A percentile compares a stretch with the other conserved stretches of the same genome.
Conservation (phyloP, 1,139 yeast genomes). For the Saccharomyces hybrid region DNA sequence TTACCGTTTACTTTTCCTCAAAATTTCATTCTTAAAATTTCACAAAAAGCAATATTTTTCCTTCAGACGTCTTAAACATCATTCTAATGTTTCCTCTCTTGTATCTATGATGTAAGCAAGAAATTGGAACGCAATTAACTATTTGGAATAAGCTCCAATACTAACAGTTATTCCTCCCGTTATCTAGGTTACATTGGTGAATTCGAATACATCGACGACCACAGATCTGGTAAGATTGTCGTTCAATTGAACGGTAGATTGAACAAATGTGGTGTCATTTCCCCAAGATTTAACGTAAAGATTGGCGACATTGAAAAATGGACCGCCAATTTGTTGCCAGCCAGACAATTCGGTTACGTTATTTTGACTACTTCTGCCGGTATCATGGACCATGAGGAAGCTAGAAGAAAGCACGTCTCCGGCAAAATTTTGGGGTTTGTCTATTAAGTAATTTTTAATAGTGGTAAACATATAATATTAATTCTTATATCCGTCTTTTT, state of each 20-base stretch:
- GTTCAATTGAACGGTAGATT: constrained; percentile 96
- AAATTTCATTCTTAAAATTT: constrained; percentile 34
- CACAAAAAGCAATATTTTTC: background rate
- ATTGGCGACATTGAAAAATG: constrained; percentile 92
- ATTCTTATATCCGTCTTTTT: too few species aligned
- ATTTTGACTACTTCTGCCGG: constrained; percentile 98
- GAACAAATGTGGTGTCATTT: constrained; percentile 97
- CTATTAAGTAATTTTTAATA: constrained; percentile 44
- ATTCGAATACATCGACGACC: constrained; percentile 97
- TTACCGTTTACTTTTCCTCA: constrained; percentile 69
- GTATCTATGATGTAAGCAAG: background rate
- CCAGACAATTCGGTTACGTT: constrained; percentile 97
- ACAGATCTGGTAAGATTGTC: constrained; percentile 97
- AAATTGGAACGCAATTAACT: too few species aligned
- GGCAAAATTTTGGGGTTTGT: constrained; percentile 97
- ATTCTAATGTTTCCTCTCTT: background rate
- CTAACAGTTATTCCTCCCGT: too few species aligned
- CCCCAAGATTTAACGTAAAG: constrained; percentile 96
- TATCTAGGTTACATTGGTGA: constrained; percentile 99
- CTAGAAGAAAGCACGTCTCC: constrained; percentile 99
- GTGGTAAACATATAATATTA: background rate
- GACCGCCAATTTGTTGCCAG: constrained; percentile 96
- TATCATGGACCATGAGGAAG: constrained; percentile 99
- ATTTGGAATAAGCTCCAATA: too few species aligned
- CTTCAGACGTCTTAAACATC: background rate